A percentile compares a stretch with the other conserved stretches of the same genome.
These are phyloP conservation scores for Rubus parviflorus DNA, from an alignment of 306 rosid species.

Conservation along the genomic window DNA sequence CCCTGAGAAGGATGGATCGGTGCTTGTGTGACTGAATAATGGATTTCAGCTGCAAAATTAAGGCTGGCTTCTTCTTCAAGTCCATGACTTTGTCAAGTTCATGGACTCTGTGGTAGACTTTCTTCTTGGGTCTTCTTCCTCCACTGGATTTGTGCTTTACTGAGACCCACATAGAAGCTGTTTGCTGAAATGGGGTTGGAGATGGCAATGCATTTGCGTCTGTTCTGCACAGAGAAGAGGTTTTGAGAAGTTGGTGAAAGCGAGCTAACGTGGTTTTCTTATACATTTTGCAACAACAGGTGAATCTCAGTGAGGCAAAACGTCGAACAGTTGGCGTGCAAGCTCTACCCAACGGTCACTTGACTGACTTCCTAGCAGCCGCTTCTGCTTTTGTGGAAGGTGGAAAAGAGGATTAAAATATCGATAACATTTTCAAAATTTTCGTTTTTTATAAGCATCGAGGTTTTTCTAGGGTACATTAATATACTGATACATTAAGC, in stretches of 20 bases:
- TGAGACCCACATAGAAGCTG: conserved; percentile 24
- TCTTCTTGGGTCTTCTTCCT: conserved; percentile 78
- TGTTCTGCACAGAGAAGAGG: neutral
- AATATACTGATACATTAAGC: too few species aligned
- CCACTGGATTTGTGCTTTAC: conserved; percentile 60
- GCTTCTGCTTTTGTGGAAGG: too few species aligned
- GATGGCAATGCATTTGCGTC: neutral
- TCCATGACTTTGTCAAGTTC: conserved; percentile 79
- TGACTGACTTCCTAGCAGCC: too few species aligned
- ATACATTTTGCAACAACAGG: conserved; percentile 9
- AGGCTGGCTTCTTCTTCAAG: conserved; percentile 68
- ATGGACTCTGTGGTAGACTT: conserved; percentile 58
- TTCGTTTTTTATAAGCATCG: too few species aligned
- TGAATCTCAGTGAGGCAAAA: conserved; percentile 9
- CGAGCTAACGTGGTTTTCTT: neutral
- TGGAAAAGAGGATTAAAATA: too few species aligned
- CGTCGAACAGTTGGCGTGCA: conserved; percentile 28
- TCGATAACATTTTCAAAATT: too few species aligned
- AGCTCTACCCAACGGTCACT: neutral
- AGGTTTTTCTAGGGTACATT: too few species aligned
- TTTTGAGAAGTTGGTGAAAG: conserved; percentile 13
- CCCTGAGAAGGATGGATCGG: conserved; percentile 42
- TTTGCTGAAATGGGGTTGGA: conserved; percentile 5
- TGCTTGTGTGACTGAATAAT: conserved; percentile 60
- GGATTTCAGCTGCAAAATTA: conserved; percentile 60